These are phyloP conservation scores for Alternaria metachromatica DNA, from an alignment of 2,329 filamentous ascomycete genomes.

Conservation along the genomic window DNA sequence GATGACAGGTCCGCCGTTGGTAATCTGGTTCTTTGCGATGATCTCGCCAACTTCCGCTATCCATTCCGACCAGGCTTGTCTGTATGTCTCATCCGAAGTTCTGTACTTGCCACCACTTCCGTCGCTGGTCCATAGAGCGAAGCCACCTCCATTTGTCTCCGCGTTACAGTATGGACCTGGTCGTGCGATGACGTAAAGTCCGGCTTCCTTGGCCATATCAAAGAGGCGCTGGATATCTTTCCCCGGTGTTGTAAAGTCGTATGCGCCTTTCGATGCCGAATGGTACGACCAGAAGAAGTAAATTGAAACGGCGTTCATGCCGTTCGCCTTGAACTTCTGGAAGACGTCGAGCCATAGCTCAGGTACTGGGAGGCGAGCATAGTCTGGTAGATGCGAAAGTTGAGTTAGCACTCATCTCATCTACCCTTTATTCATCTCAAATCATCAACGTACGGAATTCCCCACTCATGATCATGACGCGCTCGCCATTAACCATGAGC, in stretches of 20 bases:
- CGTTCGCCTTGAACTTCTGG: slow-evolving; percentile 61
- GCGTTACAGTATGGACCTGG: slow-evolving; percentile 62
- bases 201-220: slow-evolving; percentile 59
- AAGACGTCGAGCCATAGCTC: slow-evolving; percentile 63
- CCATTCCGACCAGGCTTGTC: slow-evolving; percentile 57
- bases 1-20: slow-evolving; percentile 59
- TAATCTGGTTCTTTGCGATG: slow-evolving; percentile 59
- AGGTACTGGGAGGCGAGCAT: slow-evolving; percentile 60
- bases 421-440: background rate
- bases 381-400: slow-evolving; percentile 38
- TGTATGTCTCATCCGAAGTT: slow-evolving; percentile 55
- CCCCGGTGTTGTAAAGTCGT: slow-evolving; percentile 59
- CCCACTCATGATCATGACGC: slow-evolving; percentile 57
- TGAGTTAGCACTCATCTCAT: background rate
- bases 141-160: slow-evolving; percentile 58
- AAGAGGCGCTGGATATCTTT: slow-evolving; percentile 61
- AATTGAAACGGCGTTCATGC: slow-evolving; percentile 59
- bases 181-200: slow-evolving; percentile 59
- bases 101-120: slow-evolving; percentile 55
- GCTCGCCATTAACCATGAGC: slow-evolving; percentile 57
- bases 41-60: slow-evolving; percentile 55
- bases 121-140: slow-evolving; percentile 56
- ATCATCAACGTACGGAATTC: slow-evolving; percentile 52
- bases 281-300: slow-evolving; percentile 62
- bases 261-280: slow-evolving; percentile 52